These are phyloP conservation scores for Borovskyia barvae DNA, from an alignment of 208 protist species.

Conservation along the genomic window DNA sequence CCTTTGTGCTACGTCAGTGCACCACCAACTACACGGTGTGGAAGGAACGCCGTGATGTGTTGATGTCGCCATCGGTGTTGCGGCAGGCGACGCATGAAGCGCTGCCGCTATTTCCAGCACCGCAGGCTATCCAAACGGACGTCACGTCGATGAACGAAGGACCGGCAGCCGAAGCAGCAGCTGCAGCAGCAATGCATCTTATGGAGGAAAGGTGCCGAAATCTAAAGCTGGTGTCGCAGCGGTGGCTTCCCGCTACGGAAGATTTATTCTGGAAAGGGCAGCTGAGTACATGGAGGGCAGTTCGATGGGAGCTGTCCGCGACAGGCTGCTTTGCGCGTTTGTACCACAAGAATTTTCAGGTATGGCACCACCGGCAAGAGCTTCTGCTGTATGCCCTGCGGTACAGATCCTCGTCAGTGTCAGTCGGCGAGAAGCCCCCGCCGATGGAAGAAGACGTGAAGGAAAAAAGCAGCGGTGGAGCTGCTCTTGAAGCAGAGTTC, in stretches of 20 bases:
- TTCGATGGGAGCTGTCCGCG: slow-evolving; percentile 64
- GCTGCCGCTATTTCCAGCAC: slow-evolving; percentile 10
- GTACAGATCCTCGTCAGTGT: slow-evolving; percentile 2
- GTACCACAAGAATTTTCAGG: slow-evolving; percentile 82
- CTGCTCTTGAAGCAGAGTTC: not conserved
- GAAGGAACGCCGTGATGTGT: slow-evolving; percentile 66
- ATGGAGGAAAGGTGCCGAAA: slow-evolving; percentile 4
- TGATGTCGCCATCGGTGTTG: slow-evolving; percentile 36
- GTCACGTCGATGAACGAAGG: not conserved
- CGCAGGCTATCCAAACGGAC: not conserved
- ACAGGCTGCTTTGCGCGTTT: slow-evolving; percentile 36
- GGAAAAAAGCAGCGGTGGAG: not conserved
- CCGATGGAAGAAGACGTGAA: not conserved
- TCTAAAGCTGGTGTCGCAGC: slow-evolving; percentile 10
- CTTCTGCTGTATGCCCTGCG: slow-evolving; percentile 46
- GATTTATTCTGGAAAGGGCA: slow-evolving; percentile 11
- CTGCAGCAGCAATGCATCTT: not conserved
- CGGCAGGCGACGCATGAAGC: slow-evolving; percentile 21
- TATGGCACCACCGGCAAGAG: slow-evolving; percentile 79
- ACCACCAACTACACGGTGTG: slow-evolving; percentile 73
- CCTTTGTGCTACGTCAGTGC: slow-evolving; percentile 50
- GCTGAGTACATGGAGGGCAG: slow-evolving; percentile 52
- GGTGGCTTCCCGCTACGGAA: slow-evolving; percentile 19
- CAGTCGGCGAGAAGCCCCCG: not conserved
- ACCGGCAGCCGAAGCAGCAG: not conserved